phyloP scores from a whole-genome alignment of 805 yeast genomes.

The Teunomyces funiuensis region DNA sequence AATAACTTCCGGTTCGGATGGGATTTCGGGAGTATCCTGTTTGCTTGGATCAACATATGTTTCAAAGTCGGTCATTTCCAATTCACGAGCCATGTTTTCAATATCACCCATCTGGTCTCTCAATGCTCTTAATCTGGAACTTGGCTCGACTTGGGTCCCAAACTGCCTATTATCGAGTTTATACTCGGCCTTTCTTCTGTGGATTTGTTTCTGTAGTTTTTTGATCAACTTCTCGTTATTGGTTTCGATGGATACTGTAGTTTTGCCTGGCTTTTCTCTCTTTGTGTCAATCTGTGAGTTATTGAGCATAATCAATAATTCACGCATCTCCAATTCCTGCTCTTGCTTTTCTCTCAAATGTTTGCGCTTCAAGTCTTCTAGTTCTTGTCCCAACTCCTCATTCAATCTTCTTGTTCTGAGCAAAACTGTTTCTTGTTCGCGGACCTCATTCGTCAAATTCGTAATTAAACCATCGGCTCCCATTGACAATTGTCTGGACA shows the following conservation, averaged over 20 bases:
- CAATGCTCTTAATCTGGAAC: slow-evolving; percentile 67
- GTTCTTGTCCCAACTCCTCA: slow-evolving; percentile 57
- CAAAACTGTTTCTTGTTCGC: slow-evolving; percentile 61
- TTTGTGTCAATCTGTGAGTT: slow-evolving; percentile 29
- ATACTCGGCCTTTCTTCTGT: slow-evolving; percentile 47
- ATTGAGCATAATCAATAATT: slow-evolving; percentile 63
- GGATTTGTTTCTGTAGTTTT: slow-evolving; percentile 45
- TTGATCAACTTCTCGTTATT: slow-evolving; percentile 37
- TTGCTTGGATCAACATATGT: slow-evolving; percentile 22
- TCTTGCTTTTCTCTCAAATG: slow-evolving; percentile 67
- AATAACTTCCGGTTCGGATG: slow-evolving; percentile 18
- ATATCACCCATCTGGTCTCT: slow-evolving; percentile 83
- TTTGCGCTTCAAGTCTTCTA: slow-evolving; percentile 62
- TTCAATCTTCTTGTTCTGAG: slow-evolving; percentile 60
- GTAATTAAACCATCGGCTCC: slow-evolving; percentile 78
- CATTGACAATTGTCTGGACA: slow-evolving; percentile 63
- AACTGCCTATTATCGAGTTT: slow-evolving; percentile 45
- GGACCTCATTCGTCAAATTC: slow-evolving; percentile 56
- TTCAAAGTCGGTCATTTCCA: slow-evolving; percentile 82
- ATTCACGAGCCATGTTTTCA: slow-evolving; percentile 78
- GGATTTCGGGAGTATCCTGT: slow-evolving; percentile 5
- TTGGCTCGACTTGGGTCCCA: slow-evolving; percentile 68
- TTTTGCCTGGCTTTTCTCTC: slow-evolving; percentile 28
- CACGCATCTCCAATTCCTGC: slow-evolving; percentile 76
- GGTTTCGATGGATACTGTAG: slow-evolving; percentile 35